Evolutionary conservation across 441 rosid species (phyloP).

Genomic region (Mallotus japonicus): DNA sequence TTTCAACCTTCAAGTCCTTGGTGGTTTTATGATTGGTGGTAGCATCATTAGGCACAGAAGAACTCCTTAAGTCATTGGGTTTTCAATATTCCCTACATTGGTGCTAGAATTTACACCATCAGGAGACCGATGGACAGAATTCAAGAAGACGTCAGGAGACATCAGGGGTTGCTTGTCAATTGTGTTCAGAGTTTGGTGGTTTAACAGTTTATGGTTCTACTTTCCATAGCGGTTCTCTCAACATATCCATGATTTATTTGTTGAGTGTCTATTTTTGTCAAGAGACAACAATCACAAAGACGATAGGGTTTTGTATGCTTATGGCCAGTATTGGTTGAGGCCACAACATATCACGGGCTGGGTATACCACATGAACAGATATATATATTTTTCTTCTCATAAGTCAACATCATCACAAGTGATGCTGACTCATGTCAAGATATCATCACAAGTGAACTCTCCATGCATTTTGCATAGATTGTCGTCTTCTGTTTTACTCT

Average conservation of each 20-base stretch:
- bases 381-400: too few relatives aligned
- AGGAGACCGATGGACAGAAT: too few relatives aligned
- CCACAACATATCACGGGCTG: conserved; percentile 43
- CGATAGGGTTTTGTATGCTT: conserved; percentile 45
- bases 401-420: too few relatives aligned
- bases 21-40: conserved; percentile 20
- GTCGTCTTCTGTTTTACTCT: too few relatives aligned
- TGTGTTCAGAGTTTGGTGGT: not conserved
- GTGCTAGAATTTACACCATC: conserved; percentile 21
- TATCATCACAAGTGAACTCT: not conserved
- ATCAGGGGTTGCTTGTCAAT: not conserved
- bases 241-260: conserved; percentile 13
- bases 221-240: not conserved
- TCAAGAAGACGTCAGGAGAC: too few relatives aligned
- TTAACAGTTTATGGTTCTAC: not conserved
- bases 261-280: conserved; percentile 24
- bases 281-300: conserved; percentile 43
- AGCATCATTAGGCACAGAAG: conserved; percentile 24
- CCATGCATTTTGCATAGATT: not conserved
- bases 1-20: conserved; percentile 25
- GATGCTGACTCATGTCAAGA: not conserved
- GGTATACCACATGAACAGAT: conserved; percentile 31
- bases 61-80: conserved; percentile 21
- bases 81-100: conserved; percentile 31
- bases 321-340: conserved; percentile 50